Percentiles rank a stretch among this genome's conserved stretches.
Conservation (phyloP, 192 early-diverging fungal species). For the Coemansia sp. region DNA sequence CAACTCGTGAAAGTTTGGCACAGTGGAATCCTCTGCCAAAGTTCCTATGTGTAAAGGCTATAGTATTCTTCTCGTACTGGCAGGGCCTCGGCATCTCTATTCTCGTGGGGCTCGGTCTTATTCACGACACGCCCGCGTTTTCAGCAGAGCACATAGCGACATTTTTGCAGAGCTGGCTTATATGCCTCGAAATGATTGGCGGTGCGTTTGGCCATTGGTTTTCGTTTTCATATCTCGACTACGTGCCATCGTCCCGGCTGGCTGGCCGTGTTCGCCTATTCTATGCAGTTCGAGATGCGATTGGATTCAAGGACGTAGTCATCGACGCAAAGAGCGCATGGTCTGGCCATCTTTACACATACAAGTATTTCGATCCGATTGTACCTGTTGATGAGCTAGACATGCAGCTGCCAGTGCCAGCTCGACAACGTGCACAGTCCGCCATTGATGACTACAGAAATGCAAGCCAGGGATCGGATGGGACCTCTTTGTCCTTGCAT, state of each 20-base stretch:
- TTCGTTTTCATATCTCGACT: constrained; percentile 83
- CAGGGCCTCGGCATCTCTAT: constrained; percentile 83
- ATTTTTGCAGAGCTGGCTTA: constrained; percentile 85
- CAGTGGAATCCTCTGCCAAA: constrained; percentile 87
- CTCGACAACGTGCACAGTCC: constrained; percentile 16
- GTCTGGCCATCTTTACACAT: constrained; percentile 74
- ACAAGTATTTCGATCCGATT: constrained; percentile 73
- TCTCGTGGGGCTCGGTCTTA: constrained; percentile 70
- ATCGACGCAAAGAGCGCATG: constrained; percentile 78
- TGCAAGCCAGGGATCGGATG: not conserved
- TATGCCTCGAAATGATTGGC: constrained; percentile 87
- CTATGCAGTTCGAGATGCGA: constrained; percentile 76
- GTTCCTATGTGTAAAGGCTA: constrained; percentile 90
- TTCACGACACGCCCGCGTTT: constrained; percentile 63
- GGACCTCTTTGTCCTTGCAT: constrained; percentile 18
- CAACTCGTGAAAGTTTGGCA: constrained; percentile 69
- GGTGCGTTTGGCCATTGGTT: constrained; percentile 78
- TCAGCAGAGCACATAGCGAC: constrained; percentile 69
- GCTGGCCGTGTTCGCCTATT: constrained; percentile 74
- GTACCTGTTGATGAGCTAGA: constrained; percentile 60
- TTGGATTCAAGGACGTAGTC: constrained; percentile 81
- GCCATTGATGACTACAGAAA: constrained; percentile 44
- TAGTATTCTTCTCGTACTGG: constrained; percentile 95
- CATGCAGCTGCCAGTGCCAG: constrained; percentile 56
- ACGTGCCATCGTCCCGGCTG: constrained; percentile 63